phyloP scores from a whole-genome alignment of 495 filamentous ascomycete genomes.

The Echria macrotheca region DNA sequence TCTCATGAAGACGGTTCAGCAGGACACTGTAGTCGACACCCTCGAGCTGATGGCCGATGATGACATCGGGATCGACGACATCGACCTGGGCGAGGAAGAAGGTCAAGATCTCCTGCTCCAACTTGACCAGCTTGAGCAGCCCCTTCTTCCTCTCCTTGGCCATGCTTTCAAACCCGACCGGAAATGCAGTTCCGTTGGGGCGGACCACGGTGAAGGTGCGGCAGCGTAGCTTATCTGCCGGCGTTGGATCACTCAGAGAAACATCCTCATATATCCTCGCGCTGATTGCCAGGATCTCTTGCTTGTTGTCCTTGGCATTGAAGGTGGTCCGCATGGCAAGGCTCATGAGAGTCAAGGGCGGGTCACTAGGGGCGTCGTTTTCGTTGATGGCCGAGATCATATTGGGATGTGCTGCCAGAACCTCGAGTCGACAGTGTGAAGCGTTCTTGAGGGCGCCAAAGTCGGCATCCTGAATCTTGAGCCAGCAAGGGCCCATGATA shows the following conservation, averaged over 20 bases:
- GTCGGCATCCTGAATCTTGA: slow-evolving; percentile 78
- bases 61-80: slow-evolving; percentile 82
- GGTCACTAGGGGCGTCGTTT: slow-evolving; percentile 70
- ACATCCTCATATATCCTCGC: slow-evolving; percentile 90
- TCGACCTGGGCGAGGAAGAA: slow-evolving; percentile 87
- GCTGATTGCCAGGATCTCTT: slow-evolving; percentile 87
- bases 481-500: slow-evolving; percentile 97
- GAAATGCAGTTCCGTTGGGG: slow-evolving; percentile 68
- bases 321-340: slow-evolving; percentile 80
- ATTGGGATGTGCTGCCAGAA: slow-evolving; percentile 70
- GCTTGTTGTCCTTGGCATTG: slow-evolving; percentile 91
- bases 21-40: slow-evolving; percentile 93
- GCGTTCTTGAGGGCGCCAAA: slow-evolving; percentile 82
- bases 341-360: slow-evolving; percentile 91
- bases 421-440: slow-evolving; percentile 95
- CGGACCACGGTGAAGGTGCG: slow-evolving; percentile 89
- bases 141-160: slow-evolving; percentile 57
- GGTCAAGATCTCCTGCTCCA: slow-evolving; percentile 73
- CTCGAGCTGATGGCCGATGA: slow-evolving; percentile 93
- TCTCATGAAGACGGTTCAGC: slow-evolving; percentile 79
- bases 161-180: slow-evolving; percentile 76
- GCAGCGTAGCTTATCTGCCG: slow-evolving; percentile 79
- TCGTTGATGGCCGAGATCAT: slow-evolving; percentile 65
- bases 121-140: slow-evolving; percentile 70
- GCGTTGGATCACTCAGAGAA: slow-evolving; percentile 78